These are phyloP conservation scores for Neopestalotiopsis clavispora DNA, from an alignment of 2,329 filamentous ascomycete species.

Conservation along the genomic window DNA sequence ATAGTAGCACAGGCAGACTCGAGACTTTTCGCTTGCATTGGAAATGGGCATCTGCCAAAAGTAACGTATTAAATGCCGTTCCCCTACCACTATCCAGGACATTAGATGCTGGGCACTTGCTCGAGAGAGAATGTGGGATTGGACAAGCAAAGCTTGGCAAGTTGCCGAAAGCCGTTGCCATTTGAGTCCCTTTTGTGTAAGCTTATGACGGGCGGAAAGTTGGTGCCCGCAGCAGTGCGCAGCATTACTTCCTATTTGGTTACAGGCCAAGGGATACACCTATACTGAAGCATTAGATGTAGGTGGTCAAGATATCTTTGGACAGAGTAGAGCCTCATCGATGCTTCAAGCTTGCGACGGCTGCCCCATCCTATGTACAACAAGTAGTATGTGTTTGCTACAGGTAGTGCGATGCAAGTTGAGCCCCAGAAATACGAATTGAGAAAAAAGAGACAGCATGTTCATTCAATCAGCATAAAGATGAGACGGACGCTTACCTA, in stretches of 20 bases:
- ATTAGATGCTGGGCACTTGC: constrained; percentile 3
- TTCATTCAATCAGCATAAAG: constrained; percentile 6
- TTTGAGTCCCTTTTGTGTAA: background rate
- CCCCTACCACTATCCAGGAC: background rate
- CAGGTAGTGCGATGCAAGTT: too few species aligned
- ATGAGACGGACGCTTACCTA: constrained; percentile 2
- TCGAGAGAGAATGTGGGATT: constrained; percentile 3
- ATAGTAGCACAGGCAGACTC: background rate
- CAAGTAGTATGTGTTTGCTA: background rate
- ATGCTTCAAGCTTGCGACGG: too few species aligned
- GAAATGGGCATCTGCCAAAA: background rate
- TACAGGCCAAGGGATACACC: background rate
- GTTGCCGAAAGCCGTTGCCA: constrained; percentile 11
- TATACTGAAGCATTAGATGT: too few species aligned
- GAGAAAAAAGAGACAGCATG: background rate
- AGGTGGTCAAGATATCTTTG: too few species aligned
- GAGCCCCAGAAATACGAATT: background rate
- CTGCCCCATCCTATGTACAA: background rate
- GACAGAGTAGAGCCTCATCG: too few species aligned
- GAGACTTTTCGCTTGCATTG: background rate
- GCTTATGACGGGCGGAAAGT: background rate
- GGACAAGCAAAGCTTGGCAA: constrained; percentile 6
- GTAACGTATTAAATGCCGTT: background rate
- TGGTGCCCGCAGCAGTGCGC: background rate
- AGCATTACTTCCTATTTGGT: background rate